Conservation (phyloP, 495 filamentous ascomycete species). For the Tuber indicum region DNA sequence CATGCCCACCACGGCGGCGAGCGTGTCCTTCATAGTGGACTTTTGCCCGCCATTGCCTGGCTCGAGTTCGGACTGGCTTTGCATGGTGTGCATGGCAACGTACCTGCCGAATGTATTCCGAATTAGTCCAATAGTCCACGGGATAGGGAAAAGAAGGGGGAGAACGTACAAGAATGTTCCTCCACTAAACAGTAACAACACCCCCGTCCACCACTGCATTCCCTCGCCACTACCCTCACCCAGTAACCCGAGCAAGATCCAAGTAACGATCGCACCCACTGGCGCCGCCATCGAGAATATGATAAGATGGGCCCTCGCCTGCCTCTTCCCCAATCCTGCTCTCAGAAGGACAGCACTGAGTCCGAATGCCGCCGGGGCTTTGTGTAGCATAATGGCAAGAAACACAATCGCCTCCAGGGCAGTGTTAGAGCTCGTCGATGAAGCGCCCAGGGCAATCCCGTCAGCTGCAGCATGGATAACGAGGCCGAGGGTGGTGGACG, state of each 20-base stretch:
- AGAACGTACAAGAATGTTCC: constrained; percentile 85
- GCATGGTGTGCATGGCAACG: constrained; percentile 98
- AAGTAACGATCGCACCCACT: constrained; percentile 75
- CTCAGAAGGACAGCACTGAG: constrained; percentile 81
- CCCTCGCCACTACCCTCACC: constrained; percentile 49
- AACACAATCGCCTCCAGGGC: constrained; percentile 85
- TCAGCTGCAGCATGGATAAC: constrained; percentile 98
- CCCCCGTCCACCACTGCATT: constrained; percentile 82
- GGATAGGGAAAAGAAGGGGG: background rate
- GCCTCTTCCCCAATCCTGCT: constrained; percentile 70
- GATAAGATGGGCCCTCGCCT: constrained; percentile 74
- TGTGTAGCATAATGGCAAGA: constrained; percentile 92
- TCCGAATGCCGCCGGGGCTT: constrained; percentile 93
- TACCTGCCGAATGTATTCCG: constrained; percentile 54
- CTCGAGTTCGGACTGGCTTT: constrained; percentile 57
- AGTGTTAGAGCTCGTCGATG: constrained; percentile 61
- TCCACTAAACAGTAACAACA: constrained; percentile 82
- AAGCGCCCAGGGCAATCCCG: constrained; percentile 90
- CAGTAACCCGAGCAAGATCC: constrained; percentile 65
- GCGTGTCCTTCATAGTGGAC: constrained; percentile 66
- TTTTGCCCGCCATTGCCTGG: constrained; percentile 45
- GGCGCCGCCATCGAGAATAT: constrained; percentile 90
- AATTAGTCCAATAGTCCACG: background rate
- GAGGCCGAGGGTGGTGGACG: constrained; percentile 77
- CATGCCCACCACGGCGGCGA: constrained; percentile 81